phyloP scores from a whole-genome alignment of 306 rosid species.

The Erythrophleum fordii region DNA sequence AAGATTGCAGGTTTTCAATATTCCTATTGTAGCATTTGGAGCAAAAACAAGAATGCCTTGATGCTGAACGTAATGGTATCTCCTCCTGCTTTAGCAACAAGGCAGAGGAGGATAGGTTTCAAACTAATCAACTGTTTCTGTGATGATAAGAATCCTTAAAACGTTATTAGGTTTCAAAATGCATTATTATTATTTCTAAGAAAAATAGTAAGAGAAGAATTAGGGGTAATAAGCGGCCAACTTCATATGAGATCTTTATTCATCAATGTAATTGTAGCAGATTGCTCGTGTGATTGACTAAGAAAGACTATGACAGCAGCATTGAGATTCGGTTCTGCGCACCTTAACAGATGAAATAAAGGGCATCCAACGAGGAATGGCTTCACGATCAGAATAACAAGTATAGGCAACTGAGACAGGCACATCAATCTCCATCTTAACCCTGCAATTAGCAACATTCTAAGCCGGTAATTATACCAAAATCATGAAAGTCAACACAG shows the following conservation, averaged over 20 bases:
- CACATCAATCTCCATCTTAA: constrained; percentile 82
- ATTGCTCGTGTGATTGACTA: neutral
- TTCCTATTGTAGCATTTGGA: constrained; percentile 4
- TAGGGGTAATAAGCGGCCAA: neutral
- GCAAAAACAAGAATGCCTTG: constrained; percentile 20
- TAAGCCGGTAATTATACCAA: neutral
- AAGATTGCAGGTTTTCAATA: neutral
- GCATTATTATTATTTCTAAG: neutral
- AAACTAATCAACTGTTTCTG: constrained; percentile 14
- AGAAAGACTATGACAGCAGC: constrained; percentile 11
- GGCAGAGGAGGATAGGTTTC: neutral
- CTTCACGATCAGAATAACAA: constrained; percentile 92
- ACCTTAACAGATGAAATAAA: constrained; percentile 91
- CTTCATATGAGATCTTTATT: constrained; percentile 6
- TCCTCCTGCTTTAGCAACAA: constrained; percentile 5
- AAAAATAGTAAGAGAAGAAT: neutral
- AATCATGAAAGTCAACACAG: neutral
- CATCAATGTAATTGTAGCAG: neutral
- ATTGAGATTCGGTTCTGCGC: constrained; percentile 9
- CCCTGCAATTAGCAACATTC: constrained; percentile 70
- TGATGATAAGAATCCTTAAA: neutral
- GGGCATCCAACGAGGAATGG: constrained; percentile 94
- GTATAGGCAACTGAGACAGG: constrained; percentile 77
- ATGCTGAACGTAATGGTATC: constrained; percentile 2
- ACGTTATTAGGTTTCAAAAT: neutral